Percentiles rank a stretch among this genome's conserved stretches.
Evolutionary conservation across 768 basidiomycete genomes (phyloP).

Genomic region (Krasilnikovozyma curviuscula): DNA sequence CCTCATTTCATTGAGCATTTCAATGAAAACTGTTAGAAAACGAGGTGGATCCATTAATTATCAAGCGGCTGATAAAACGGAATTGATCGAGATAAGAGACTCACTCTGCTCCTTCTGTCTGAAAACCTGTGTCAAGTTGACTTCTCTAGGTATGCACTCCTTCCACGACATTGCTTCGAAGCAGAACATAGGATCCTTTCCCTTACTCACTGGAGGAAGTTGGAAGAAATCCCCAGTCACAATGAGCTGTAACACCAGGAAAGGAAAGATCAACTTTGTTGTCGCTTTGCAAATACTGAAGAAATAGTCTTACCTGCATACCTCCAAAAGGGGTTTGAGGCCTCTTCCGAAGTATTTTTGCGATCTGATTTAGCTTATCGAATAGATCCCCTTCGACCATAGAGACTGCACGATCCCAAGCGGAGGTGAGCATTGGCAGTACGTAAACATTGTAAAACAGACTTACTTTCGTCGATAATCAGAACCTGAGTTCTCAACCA

Average conservation of each 20-base stretch:
- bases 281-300: too few relatives aligned
- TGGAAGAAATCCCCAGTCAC: conserved; percentile 98
- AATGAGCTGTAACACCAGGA: conserved; percentile 42
- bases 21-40: conserved; percentile 29
- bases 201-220: conserved; percentile 71
- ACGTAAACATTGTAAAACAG: background rate
- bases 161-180: conserved; percentile 75
- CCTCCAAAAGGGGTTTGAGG: conserved; percentile 74
- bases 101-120: conserved; percentile 58
- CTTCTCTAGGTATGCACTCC: conserved; percentile 53
- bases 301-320: conserved; percentile 45
- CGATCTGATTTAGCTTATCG: conserved; percentile 68
- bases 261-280: background rate
- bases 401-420: conserved; percentile 77
- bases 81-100: background rate
- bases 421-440: too few relatives aligned
- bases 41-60: too few relatives aligned
- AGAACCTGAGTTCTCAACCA: conserved; percentile 74
- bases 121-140: conserved; percentile 90
- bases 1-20: conserved; percentile 98
- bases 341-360: too few relatives aligned
- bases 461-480: conserved; percentile 71
- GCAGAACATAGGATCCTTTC: conserved; percentile 52
- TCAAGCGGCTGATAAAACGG: too few relatives aligned
- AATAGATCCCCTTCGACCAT: conserved; percentile 78